A percentile compares a stretch with the other conserved stretches of the same genome.
Conservation (phyloP, 2,329 filamentous ascomycete genomes). For the Phyllosticta citriasiana region DNA sequence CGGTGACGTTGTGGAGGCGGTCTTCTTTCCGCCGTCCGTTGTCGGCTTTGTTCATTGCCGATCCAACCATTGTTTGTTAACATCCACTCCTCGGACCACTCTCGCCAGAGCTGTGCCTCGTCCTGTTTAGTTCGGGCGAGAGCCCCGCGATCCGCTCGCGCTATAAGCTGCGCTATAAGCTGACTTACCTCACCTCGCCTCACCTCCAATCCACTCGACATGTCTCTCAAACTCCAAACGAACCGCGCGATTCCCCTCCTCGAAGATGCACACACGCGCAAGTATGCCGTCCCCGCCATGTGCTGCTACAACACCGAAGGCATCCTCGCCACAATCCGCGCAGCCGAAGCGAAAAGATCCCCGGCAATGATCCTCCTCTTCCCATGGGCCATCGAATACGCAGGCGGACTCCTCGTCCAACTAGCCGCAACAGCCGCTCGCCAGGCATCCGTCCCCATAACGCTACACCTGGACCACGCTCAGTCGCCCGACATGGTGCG, state of each 20-base stretch:
- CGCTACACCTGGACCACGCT: conserved; percentile 57
- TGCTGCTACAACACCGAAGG: conserved; percentile 62
- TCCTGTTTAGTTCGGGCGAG: background rate
- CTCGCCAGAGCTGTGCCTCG: background rate
- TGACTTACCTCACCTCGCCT: background rate
- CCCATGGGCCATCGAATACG: conserved; percentile 63
- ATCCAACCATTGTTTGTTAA: background rate
- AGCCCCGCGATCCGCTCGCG: background rate
- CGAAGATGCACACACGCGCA: conserved; percentile 44
- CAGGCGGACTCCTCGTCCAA: conserved; percentile 39
- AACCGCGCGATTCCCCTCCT: conserved; percentile 36
- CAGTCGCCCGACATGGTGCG: conserved; percentile 54
- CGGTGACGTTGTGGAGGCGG: background rate
- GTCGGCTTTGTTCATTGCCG: background rate
- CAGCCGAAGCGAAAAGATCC: conserved; percentile 56
- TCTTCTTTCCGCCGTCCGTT: background rate
- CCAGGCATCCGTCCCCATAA: conserved; percentile 48
- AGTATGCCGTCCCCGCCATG: conserved; percentile 52
- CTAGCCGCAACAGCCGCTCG: conserved; percentile 46
- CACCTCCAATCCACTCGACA: background rate
- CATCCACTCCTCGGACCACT: background rate
- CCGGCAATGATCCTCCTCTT: conserved; percentile 65
- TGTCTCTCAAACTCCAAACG: background rate
- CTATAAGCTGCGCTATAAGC: background rate
- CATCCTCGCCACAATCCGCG: conserved; percentile 57